phyloP scores from a whole-genome alignment of 1,139 yeast species.

The Kurtzmaniella quercitrusa region DNA sequence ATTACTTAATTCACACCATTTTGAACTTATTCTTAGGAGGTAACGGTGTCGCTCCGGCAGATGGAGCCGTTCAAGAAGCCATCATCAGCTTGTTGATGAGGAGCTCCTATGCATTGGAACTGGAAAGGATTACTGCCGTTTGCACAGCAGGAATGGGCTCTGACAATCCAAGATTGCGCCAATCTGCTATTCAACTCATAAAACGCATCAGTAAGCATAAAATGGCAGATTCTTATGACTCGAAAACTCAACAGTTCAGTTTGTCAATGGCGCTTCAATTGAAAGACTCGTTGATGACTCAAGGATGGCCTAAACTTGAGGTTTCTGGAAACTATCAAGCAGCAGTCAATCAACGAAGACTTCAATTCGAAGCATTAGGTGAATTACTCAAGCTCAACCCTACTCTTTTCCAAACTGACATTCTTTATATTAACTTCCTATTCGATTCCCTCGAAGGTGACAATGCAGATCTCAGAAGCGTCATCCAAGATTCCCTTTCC shows the following conservation, averaged over 20 bases:
- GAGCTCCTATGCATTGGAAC: slow-evolving; percentile 47
- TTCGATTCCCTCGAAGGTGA: slow-evolving; percentile 73
- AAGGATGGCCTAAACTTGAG: slow-evolving; percentile 58
- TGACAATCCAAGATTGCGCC: slow-evolving; percentile 41
- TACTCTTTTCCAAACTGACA: slow-evolving; percentile 38
- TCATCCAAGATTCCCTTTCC: slow-evolving; percentile 72
- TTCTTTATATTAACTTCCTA: slow-evolving; percentile 58
- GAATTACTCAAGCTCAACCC: slow-evolving; percentile 53
- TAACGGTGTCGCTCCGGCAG: slow-evolving; percentile 47
- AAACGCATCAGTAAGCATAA: slow-evolving; percentile 42
- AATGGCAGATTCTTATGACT: slow-evolving; percentile 9
- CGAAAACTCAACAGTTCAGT: slow-evolving; percentile 22
- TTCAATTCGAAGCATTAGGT: slow-evolving; percentile 77
- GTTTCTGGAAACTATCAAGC: slow-evolving; percentile 25
- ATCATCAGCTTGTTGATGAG: slow-evolving; percentile 50
- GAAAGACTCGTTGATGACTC: slow-evolving; percentile 45
- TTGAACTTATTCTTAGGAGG: slow-evolving; percentile 46
- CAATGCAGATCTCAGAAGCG: slow-evolving; percentile 53
- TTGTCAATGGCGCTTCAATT: slow-evolving; percentile 46
- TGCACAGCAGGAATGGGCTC: slow-evolving; percentile 58
- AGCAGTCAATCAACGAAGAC: slow-evolving; percentile 44
- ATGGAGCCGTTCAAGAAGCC: slow-evolving; percentile 51
- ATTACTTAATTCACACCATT: slow-evolving; percentile 37
- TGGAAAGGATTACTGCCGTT: slow-evolving; percentile 34
- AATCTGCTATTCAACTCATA: slow-evolving; percentile 56